Evolutionary conservation across 805 yeast genomes (phyloP), one percentile per base, ranked within the genome.

Genomic region (Candida loeiensis): DNA sequence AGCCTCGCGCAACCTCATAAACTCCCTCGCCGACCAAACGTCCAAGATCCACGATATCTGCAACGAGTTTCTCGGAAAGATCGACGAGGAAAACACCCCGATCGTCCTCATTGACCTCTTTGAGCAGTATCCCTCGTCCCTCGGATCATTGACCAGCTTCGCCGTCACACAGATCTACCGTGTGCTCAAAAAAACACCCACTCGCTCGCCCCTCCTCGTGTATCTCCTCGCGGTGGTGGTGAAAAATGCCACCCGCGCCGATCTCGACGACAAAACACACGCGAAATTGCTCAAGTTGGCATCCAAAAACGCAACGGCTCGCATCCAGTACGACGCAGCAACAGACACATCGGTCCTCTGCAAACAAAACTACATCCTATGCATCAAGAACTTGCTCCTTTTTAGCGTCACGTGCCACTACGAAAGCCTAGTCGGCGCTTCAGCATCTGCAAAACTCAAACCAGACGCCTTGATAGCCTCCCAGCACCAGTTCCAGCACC

Each of bases 401-500:
- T 52, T 69, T n/a, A 50, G 62, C 11, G 54, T 59, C 1, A 46
- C 63, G 12, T 49, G 72, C 5, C 58, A 66, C 48, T 68, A 69
- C 45, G 72, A 68, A 45, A 49, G 50, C 28, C 51, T 69, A 27
- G 50, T 69, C 28, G 61, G 69, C 9, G 46, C 65, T 3, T 52
- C 65, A 0, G 58, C 68, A 1, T 65, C 69, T 5, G 57, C 71
- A 3, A 69, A 66, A 46, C 43, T 65, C 59, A 66, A 66, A 36
- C 73, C 74, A 0, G 74, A 69, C 40, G 49, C 63, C 2, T 55
- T 69, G 28, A 66, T 68, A 72, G 34, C 53, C 6, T 69, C 58
- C 37, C 74, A 69, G 43, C 59, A 66, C 43, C 64, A 54, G 40
- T 66, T 55, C 45, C 74, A 69, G 49, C 37, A 38, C 12, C 45